Conservation (phyloP, 2,329 filamentous ascomycete genomes). For the Pseudogymnoascus sp. region DNA sequence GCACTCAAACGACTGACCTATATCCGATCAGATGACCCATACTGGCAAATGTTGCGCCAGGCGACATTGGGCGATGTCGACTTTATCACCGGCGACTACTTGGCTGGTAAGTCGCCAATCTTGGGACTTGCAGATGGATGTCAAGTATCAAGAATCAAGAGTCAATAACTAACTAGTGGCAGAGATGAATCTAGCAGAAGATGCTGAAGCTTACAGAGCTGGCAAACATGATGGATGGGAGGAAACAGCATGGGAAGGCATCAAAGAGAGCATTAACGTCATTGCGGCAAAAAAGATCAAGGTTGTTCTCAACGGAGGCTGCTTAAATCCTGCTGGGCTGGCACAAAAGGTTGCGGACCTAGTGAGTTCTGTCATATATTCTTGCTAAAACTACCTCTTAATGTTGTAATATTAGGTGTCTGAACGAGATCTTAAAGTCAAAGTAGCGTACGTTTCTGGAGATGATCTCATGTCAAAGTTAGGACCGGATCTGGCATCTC, state of each 20-base stretch:
- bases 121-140: too few species aligned
- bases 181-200: slow-evolving; percentile 42
- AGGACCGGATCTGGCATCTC: too few species aligned
- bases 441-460: too few species aligned
- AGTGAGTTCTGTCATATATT: slow-evolving; percentile 17
- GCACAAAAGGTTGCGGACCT: slow-evolving; percentile 35
- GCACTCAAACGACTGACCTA: too few species aligned
- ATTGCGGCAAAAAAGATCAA: slow-evolving; percentile 37
- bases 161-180: slow-evolving; percentile 19
- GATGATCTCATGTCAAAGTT: too few species aligned
- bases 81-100: slow-evolving; percentile 49
- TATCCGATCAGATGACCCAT: too few species aligned
- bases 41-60: slow-evolving; percentile 18
- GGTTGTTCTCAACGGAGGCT: slow-evolving; percentile 46
- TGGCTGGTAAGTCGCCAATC: slow-evolving; percentile 30
- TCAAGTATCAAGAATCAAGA: too few species aligned
- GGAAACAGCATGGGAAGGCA: slow-evolving; percentile 39
- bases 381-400: slow-evolving; percentile 17
- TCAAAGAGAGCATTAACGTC: slow-evolving; percentile 30
- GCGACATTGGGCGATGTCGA: slow-evolving; percentile 31
- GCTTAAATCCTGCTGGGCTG: slow-evolving; percentile 45
- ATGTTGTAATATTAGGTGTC: too few species aligned
- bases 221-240: slow-evolving; percentile 34
- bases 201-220: slow-evolving; percentile 34
- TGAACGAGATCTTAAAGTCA: too few species aligned